Percentiles rank a stretch among this genome's conserved stretches.
These are phyloP conservation scores for Fusarium sp. DNA, from an alignment of 2,329 filamentous ascomycete species.

Conservation along the genomic window DNA sequence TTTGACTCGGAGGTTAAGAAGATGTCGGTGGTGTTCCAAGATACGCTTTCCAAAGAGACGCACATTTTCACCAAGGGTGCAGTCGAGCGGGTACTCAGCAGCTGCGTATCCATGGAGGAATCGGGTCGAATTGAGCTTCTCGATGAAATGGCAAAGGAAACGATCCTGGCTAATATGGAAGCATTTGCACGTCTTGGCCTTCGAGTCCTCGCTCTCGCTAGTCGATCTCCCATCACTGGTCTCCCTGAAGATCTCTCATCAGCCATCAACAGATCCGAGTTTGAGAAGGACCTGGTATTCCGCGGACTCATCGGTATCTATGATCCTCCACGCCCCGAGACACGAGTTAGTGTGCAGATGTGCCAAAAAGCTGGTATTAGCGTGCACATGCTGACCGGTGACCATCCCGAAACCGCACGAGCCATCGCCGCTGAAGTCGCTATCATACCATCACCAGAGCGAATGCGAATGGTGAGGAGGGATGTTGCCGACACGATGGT, in stretches of 20 bases:
- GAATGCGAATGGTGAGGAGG: conserved; percentile 51
- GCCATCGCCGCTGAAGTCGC: conserved; percentile 69
- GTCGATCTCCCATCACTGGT: not conserved
- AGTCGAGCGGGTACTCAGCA: conserved; percentile 70
- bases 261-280: conserved; percentile 29
- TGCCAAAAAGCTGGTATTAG: conserved; percentile 68
- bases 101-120: conserved; percentile 61
- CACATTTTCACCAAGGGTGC: conserved; percentile 71
- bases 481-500: conserved; percentile 66
- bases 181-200: conserved; percentile 70
- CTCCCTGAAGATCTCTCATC: conserved; percentile 34
- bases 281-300: conserved; percentile 67
- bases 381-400: conserved; percentile 73
- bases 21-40: conserved; percentile 75
- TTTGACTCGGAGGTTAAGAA: conserved; percentile 80
- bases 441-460: conserved; percentile 61
- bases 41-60: conserved; percentile 49
- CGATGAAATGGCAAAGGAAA: conserved; percentile 51
- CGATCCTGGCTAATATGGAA: conserved; percentile 73
- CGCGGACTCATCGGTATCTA: conserved; percentile 73
- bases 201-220: conserved; percentile 71
- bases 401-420: conserved; percentile 68
- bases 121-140: conserved; percentile 48
- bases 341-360: conserved; percentile 60
- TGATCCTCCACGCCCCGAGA: conserved; percentile 73